Conservation (phyloP, 2,329 filamentous ascomycete genomes). For the Cadophora sp. region DNA sequence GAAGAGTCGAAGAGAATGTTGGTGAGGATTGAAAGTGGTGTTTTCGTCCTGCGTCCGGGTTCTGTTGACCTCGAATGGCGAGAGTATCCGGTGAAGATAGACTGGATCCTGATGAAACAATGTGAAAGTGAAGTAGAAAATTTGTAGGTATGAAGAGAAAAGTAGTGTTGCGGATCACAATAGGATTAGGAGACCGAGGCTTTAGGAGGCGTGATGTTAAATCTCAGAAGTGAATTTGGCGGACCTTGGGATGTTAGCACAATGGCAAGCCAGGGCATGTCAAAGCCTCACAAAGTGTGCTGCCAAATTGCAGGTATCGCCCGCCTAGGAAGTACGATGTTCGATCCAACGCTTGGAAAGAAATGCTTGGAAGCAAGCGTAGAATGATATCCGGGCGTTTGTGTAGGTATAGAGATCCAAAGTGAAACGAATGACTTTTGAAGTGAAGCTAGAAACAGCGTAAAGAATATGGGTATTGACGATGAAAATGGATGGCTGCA, state of each 20-base stretch:
- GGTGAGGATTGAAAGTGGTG: not conserved
- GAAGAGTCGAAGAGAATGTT: not conserved
- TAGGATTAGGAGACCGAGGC: not conserved
- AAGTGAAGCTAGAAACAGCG: slow-evolving; percentile 7
- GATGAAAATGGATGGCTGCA: slow-evolving; percentile 17
- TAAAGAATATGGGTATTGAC: slow-evolving; percentile 14
- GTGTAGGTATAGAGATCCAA: slow-evolving; percentile 1
- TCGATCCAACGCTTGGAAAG: not conserved
- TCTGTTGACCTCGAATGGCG: not conserved
- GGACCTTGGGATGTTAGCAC: not conserved
- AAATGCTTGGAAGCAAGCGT: not conserved
- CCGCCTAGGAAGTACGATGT: slow-evolving; percentile 3
- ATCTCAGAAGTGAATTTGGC: not conserved
- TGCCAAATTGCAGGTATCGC: not conserved
- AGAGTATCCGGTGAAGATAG: not conserved
- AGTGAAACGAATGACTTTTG: slow-evolving; percentile 21
- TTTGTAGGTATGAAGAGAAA: not conserved
- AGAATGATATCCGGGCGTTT: not conserved
- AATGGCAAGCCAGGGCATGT: not conserved
- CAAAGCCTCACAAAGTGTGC: not conserved
- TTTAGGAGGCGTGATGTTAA: not conserved
- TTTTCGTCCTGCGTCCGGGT: not conserved
- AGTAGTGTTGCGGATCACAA: not conserved
- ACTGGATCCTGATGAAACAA: not conserved
- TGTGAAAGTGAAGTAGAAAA: not conserved